These are phyloP conservation scores for Tardiomyces digboiensis DNA, from an alignment of 1,139 yeast species.

Conservation along the genomic window DNA sequence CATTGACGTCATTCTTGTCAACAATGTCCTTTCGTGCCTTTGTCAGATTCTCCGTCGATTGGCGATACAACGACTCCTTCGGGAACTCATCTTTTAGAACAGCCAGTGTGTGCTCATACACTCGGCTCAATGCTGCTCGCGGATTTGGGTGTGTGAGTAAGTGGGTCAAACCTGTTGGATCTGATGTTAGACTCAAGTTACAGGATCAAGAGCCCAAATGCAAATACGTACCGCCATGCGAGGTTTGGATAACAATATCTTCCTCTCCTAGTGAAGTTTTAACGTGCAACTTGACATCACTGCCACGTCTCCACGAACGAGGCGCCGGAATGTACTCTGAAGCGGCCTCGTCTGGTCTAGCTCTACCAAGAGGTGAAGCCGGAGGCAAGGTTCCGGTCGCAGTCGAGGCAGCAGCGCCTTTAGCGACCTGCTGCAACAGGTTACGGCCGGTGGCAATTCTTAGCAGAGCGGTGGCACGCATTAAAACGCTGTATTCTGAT, in stretches of 20 bases:
- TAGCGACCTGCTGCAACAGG: not conserved
- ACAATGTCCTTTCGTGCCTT: slow-evolving; percentile 61
- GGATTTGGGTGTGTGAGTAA: slow-evolving; percentile 76
- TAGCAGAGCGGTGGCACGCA: not conserved
- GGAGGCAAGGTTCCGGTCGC: not conserved
- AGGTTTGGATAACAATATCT: not conserved
- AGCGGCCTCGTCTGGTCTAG: not conserved
- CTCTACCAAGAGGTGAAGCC: not conserved
- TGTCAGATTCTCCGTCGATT: slow-evolving; percentile 67
- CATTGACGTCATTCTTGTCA: slow-evolving; percentile 51
- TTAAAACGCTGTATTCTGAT: too few relatives aligned
- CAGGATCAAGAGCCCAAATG: not conserved
- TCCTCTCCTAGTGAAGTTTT: slow-evolving; percentile 12
- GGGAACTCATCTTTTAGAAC: slow-evolving; percentile 57
- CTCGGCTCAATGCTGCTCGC: slow-evolving; percentile 63
- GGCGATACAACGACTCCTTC: slow-evolving; percentile 60
- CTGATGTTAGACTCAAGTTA: not conserved
- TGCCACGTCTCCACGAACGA: not conserved
- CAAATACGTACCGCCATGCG: not conserved
- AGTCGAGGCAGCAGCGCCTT: not conserved
- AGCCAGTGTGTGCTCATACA: slow-evolving; percentile 61
- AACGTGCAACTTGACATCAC: slow-evolving; percentile 12
- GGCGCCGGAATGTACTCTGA: not conserved
- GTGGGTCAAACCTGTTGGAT: slow-evolving; percentile 72
- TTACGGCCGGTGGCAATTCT: not conserved